Evolutionary conservation across 768 basidiomycete species (phyloP).

Genomic region (Amanita muscaria): DNA sequence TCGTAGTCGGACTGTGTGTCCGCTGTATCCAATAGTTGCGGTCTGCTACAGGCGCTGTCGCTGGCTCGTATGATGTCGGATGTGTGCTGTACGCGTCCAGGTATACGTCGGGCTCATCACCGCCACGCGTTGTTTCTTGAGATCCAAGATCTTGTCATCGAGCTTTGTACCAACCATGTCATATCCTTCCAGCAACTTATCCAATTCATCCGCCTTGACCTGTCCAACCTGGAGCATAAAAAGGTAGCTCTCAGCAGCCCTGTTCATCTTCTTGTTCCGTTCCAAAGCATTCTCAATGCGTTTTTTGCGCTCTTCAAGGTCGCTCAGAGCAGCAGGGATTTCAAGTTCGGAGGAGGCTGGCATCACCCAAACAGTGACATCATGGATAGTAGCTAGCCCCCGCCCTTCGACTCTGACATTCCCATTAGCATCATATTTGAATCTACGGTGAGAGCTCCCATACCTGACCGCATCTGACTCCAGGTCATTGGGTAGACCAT

Average conservation of each 20-base stretch:
- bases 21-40: no score
- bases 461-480: conserved; percentile 34
- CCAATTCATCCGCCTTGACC: conserved; percentile 14
- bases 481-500: conserved; percentile 28
- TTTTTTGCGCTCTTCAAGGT: conserved; percentile 19
- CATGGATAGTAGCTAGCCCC: conserved; percentile 38
- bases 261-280: conserved; percentile 20
- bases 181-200: conserved; percentile 23
- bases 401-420: conserved; percentile 33
- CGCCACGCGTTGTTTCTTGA: conserved; percentile 18
- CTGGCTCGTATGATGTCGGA: no score
- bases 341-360: conserved; percentile 13
- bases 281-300: conserved; percentile 21
- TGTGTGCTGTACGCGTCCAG: no score
- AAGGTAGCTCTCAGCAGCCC: conserved; percentile 27
- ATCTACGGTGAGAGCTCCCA: conserved; percentile 1
- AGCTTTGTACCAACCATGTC: conserved; percentile 24
- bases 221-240: conserved; percentile 25
- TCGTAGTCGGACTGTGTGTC: no score
- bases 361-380: conserved; percentile 27
- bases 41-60: no score
- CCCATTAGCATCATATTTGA: neutral
- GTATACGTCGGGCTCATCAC: no score
- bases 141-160: conserved; percentile 22
- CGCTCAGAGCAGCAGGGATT: conserved; percentile 20